Conservation (phyloP, 2,329 filamentous ascomycete genomes). For the Pseudohalonectria lignicola region DNA sequence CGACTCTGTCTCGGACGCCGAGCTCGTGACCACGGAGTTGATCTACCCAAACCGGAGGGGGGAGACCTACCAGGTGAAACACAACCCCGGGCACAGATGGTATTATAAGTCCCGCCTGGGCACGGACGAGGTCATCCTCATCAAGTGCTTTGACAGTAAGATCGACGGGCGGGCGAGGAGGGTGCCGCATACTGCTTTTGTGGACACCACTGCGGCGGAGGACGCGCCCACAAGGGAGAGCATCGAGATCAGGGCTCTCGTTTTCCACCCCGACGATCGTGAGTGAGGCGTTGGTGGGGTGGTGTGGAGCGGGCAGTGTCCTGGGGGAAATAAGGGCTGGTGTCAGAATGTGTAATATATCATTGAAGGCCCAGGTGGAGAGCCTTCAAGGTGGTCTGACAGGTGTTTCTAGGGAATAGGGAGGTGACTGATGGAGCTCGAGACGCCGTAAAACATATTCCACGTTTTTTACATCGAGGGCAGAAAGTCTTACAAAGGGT, state of each 20-base stretch:
- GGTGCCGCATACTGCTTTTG: constrained; percentile 68
- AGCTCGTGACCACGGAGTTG: constrained; percentile 64
- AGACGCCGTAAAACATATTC: too few species aligned
- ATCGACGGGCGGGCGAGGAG: constrained; percentile 40
- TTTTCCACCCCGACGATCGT: constrained; percentile 40
- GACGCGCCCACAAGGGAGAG: constrained; percentile 69
- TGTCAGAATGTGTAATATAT: too few species aligned
- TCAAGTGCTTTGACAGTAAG: constrained; percentile 70
- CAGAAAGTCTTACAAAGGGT: too few species aligned
- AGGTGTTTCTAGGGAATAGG: too few species aligned
- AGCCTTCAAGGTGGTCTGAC: too few species aligned
- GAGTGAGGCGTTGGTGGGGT: too few species aligned
- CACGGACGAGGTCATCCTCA: constrained; percentile 57
- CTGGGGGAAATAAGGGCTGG: too few species aligned
- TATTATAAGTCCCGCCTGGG: constrained; percentile 73
- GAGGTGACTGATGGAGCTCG: too few species aligned
- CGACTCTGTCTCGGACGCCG: constrained; percentile 45
- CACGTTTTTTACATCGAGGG: too few species aligned
- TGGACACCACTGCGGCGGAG: constrained; percentile 58
- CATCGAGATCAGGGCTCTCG: constrained; percentile 78
- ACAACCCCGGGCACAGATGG: constrained; percentile 57
- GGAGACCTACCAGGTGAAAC: constrained; percentile 60
- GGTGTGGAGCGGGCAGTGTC: too few species aligned
- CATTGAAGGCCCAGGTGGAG: too few species aligned
- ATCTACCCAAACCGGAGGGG: constrained; percentile 58